Evolutionary conservation across 208 protist species (phyloP), one percentile per base, ranked within the genome.

Genomic region (Trypanosoma cruzi): DNA sequence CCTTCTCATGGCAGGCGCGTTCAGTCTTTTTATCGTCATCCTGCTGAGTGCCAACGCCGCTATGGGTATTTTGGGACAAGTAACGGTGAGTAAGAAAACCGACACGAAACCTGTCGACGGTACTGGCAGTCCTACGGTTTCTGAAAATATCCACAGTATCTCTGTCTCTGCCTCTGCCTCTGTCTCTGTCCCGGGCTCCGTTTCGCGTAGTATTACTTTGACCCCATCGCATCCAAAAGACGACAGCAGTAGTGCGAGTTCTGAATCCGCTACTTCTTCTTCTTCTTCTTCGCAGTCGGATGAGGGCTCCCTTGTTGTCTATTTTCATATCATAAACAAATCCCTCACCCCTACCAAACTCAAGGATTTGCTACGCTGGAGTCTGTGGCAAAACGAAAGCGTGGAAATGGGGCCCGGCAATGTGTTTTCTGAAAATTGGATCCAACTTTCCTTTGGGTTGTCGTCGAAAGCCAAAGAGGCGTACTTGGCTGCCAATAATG

Each of bases 391-490:
- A 4, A 50, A 60, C 18, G 22, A 2, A 49, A 53, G 48, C 11
- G 37, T 63, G 0, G 37, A 58, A 4, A 52, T 58, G 37, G 34
- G 54, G 36, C 2, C 1, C 34, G 24, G 36, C 36, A 24, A 18
- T 20, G 20, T 36, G 20, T 29, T 40, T 29, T 4, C 13, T 4
- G n/a, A 40, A 24, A 55, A 53, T 16, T 72, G 53, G 53, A 40
- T 54, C 26, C 56, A 36, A 22, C 8, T 70, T 20, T 55, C 32
- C 18, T 58, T 72, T 31, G 18, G 6, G 26, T 72, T 40, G 42
- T 8, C 2, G n/a, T 16, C 14, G 0, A 8, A 26, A 11, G 67
- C 67, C 13, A 6, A 14, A 22, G 40, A 72, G 32, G 55, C 67
- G 22, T 0, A 50, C 4, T 2, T 3, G n/a, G 58, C 59, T 2